Base-by-base conservation (phyloP, 2,329 filamentous ascomycete species). In the Fusarium sp. region DNA sequence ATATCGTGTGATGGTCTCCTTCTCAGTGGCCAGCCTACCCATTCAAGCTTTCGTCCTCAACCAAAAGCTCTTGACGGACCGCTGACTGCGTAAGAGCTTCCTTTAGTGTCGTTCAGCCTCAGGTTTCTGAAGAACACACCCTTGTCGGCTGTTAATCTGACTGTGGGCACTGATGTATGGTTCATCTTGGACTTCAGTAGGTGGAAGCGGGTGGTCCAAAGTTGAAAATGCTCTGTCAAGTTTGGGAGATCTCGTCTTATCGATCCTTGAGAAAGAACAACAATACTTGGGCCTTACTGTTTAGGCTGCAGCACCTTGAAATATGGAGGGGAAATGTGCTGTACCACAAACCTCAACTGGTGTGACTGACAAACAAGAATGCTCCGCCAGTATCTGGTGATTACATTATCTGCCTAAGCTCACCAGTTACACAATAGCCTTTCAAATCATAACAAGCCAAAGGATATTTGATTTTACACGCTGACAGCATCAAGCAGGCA, bases 111-210 rank as follows among this genome's bases (percentile, higher is more conserved):
- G 2, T 6, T 5, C 3, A 8, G 4, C 2, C n/a, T 29, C 35
- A 3, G 16, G 2, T n/a, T 2, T 9, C 18, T 12, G 6, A 2
- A 7, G 1, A 11, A n/a, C 15, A 9, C 6, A 5, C 13, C 2
- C 8, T 37, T n/a, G 6, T 16, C 7, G 11, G 5, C n/a, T 24
- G 8, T 4, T 18, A n/a, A 21, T 16, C 6, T 39, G 3, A 18
- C 15, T 29, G 33, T 43, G n/a, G 11, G 5, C 12, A n/a, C 15
- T 11, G 8, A n/a, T 12, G 11, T 11, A 5, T 21, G 11, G 24
- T 23, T 8, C 15, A 18, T 20, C 6, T 21, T n/a, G 20, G 18
- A 20, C 20, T 31, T 44, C 3, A 3, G 15, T 2, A 9, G 8
- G 18, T 29, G 24, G 21, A 4, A 13, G 10, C 18, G 12, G 35